Percentiles rank a stretch among this genome's conserved stretches.
Conservation (phyloP, 768 basidiomycete species). For the Tylopilus balloui region DNA sequence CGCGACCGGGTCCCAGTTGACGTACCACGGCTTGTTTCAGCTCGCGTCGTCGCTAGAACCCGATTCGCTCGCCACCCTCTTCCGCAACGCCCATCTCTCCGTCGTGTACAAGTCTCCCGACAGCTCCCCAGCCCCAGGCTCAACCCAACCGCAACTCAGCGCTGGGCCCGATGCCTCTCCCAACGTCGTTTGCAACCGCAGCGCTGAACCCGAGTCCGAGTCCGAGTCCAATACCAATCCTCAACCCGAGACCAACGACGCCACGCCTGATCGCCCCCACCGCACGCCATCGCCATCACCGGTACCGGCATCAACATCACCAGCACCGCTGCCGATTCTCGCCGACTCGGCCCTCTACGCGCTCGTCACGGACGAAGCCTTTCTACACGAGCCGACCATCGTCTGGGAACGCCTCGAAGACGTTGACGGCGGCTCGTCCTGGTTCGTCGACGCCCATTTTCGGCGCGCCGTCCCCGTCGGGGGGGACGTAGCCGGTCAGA, state of each 20-base stretch:
- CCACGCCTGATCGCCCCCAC: too few species aligned
- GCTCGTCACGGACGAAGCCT: conserved; percentile 82
- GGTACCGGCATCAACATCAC: too few species aligned
- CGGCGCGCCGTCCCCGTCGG: conserved; percentile 61
- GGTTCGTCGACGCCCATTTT: conserved; percentile 76
- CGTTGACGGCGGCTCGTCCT: conserved; percentile 72
- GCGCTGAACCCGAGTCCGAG: background rate
- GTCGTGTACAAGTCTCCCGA: conserved; percentile 66
- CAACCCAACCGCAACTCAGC: background rate
- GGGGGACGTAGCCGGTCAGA: conserved; percentile 75
- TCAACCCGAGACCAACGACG: background rate
- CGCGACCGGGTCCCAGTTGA: conserved; percentile 73
- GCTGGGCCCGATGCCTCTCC: background rate
- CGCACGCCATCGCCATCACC: too few species aligned
- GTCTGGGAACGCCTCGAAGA: conserved; percentile 93
- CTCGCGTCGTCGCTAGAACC: conserved; percentile 49
- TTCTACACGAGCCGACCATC: conserved; percentile 69
- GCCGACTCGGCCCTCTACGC: conserved; percentile 62
- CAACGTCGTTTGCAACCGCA: too few species aligned
- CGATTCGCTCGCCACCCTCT: conserved; percentile 75
- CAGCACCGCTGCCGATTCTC: background rate
- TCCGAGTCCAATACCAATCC: background rate
- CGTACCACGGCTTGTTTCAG: conserved; percentile 82
- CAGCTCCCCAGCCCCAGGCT: background rate
- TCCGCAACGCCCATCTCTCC: conserved; percentile 85